A percentile compares a stretch with the other conserved stretches of the same genome.
Conservation (phyloP, 176 grass and related monocot species). For the Melocanna baccifera region DNA sequence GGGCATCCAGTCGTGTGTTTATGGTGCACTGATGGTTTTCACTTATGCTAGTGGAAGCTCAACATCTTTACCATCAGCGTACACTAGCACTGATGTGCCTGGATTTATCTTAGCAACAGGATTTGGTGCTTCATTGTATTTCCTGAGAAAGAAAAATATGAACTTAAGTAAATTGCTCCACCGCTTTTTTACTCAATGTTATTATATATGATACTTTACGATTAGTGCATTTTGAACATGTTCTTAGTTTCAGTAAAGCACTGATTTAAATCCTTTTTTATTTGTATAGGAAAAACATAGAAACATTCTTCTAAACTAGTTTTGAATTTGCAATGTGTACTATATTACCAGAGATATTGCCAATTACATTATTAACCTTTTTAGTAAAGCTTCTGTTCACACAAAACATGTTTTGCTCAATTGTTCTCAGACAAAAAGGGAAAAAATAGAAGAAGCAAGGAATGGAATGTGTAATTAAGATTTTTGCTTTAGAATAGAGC, state of each 20-base stretch:
- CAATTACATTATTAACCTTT: not conserved
- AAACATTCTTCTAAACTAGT: not conserved
- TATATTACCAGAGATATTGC: not conserved
- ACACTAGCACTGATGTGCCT: slow-evolving; percentile 69
- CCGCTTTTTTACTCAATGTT: not conserved
- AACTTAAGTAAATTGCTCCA: slow-evolving; percentile 61
- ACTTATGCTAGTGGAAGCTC: slow-evolving; percentile 81
- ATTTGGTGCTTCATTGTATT: slow-evolving; percentile 88
- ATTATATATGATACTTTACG: not conserved
- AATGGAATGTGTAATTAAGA: not conserved
- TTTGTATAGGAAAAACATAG: not conserved
- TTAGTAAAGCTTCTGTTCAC: not conserved
- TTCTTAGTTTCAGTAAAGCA: not conserved
- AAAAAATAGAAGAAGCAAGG: not conserved
- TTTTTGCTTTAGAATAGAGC: not conserved
- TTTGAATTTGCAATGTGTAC: not conserved
- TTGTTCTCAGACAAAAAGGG: not conserved
- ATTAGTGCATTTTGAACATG: not conserved
- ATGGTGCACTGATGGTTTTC: slow-evolving; percentile 82
- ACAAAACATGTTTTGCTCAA: not conserved
- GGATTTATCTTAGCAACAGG: slow-evolving; percentile 77
- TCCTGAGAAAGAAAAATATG: slow-evolving; percentile 88
- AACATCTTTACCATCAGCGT: slow-evolving; percentile 49
- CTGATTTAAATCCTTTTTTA: not conserved
- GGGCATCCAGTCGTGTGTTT: slow-evolving; percentile 71